A percentile compares a stretch with the other conserved stretches of the same genome.
These are phyloP conservation scores for Hyphopichia burtonii DNA, from an alignment of 1,139 yeast genomes.

Conservation along the genomic window DNA sequence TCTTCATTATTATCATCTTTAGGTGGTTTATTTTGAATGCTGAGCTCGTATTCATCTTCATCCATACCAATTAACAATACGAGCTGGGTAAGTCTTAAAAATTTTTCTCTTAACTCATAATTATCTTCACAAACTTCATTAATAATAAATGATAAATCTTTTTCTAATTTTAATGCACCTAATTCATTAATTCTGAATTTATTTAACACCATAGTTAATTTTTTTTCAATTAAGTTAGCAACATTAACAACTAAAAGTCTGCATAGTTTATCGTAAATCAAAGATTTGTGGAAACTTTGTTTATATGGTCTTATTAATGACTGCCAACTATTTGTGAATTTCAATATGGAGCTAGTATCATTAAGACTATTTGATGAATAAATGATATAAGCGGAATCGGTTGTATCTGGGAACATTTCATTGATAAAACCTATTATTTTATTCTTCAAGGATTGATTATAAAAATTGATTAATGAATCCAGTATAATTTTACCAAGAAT, in stretches of 20 bases:
- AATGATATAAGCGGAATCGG: conserved; percentile 38
- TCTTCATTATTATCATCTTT: conserved; percentile 25
- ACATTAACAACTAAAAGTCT: conserved; percentile 51
- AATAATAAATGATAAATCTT: conserved; percentile 75
- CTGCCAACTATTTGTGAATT: conserved; percentile 65
- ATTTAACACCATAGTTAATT: conserved; percentile 63
- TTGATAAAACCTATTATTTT: conserved; percentile 48
- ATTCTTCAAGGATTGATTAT: conserved; percentile 55
- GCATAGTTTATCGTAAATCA: conserved; percentile 47
- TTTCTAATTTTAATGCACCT: conserved; percentile 82
- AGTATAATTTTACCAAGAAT: conserved; percentile 47
- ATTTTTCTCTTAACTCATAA: conserved; percentile 74
- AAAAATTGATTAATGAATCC: conserved; percentile 56
- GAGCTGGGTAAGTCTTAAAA: conserved; percentile 78
- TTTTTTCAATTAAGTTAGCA: conserved; percentile 59
- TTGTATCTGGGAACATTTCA: conserved; percentile 55
- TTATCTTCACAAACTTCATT: conserved; percentile 59
- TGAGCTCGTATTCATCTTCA: conserved; percentile 63
- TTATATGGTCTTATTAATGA: conserved; percentile 62
- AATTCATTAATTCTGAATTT: conserved; percentile 65
- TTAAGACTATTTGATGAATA: conserved; percentile 28
- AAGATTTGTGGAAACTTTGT: conserved; percentile 52
- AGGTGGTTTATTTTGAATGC: conserved; percentile 18
- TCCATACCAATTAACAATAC: conserved; percentile 81
- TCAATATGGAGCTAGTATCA: conserved; percentile 32